Conservation (phyloP, 2,329 filamentous ascomycete species). For the Fusarium decemcellulare region DNA sequence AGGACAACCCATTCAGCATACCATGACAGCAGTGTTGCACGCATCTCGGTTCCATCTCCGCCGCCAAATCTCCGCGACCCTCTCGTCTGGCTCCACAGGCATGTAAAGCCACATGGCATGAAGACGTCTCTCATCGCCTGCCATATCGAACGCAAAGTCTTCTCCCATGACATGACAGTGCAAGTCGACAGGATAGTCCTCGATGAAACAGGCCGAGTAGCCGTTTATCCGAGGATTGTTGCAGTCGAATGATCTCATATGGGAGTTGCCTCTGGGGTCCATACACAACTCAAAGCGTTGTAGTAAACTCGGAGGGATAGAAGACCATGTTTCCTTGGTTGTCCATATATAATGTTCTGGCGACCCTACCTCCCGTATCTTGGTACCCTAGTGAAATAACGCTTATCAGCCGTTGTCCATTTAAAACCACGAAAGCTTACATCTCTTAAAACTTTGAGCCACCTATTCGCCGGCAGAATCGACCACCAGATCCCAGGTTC, state of each 20-base stretch:
- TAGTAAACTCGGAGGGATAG: neutral
- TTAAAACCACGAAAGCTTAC: neutral
- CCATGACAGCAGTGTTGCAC: too few species aligned
- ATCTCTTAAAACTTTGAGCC: neutral
- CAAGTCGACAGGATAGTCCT: slow-evolving; percentile 15
- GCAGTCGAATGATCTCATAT: slow-evolving; percentile 1
- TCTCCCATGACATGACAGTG: slow-evolving; percentile 1
- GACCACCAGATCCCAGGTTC: slow-evolving; percentile 15
- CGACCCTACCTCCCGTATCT: too few species aligned
- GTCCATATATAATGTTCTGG: too few species aligned
- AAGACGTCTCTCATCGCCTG: slow-evolving; percentile 1
- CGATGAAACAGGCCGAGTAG: slow-evolving; percentile 21
- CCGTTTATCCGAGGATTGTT: slow-evolving; percentile 1
- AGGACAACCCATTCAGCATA: too few species aligned
- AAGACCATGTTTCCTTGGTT: too few species aligned
- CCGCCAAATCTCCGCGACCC: slow-evolving; percentile 20
- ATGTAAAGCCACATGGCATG: slow-evolving; percentile 23
- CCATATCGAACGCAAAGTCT: neutral
- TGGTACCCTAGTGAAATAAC: neutral
- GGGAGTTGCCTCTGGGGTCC: neutral
- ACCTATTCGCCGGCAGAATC: neutral
- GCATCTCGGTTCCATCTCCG: neutral
- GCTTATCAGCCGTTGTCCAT: neutral
- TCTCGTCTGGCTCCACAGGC: slow-evolving; percentile 4
- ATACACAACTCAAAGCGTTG: slow-evolving; percentile 8